A percentile compares a stretch with the other conserved stretches of the same genome.
Evolutionary conservation across 371 early-diverging fungal species (phyloP).

Genomic region (Saksenaea oblongispora): DNA sequence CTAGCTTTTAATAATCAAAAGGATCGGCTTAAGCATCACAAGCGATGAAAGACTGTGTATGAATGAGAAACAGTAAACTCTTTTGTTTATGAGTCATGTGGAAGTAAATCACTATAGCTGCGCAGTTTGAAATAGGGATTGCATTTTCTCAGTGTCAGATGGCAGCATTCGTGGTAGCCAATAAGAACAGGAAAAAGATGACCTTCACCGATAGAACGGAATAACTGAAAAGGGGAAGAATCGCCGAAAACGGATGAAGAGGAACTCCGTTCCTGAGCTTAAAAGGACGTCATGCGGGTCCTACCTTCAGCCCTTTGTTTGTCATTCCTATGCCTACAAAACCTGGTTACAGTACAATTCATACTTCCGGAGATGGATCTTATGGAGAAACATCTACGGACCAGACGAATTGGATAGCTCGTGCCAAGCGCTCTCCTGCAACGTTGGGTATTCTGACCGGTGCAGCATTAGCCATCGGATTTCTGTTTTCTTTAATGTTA

Average conservation of each 20-base stretch:
- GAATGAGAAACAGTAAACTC: too few relatives aligned
- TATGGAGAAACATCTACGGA: not conserved
- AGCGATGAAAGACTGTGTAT: too few relatives aligned
- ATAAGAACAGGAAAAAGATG: not conserved
- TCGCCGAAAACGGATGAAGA: not conserved
- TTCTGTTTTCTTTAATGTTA: not conserved
- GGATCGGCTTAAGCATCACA: too few relatives aligned
- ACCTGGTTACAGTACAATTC: not conserved
- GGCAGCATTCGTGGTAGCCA: not conserved
- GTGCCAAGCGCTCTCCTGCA: not conserved
- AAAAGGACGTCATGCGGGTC: not conserved
- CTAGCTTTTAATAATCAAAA: too few relatives aligned
- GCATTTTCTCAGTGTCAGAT: not conserved
- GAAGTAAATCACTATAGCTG: too few relatives aligned
- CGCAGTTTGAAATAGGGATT: not conserved
- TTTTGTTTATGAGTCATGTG: too few relatives aligned
- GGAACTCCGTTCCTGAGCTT: not conserved
- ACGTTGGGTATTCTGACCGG: not conserved
- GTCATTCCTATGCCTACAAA: not conserved
- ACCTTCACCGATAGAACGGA: not conserved
- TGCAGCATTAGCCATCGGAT: not conserved
- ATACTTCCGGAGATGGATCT: not conserved
- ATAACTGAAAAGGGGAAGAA: not conserved
- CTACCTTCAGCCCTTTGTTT: not conserved
- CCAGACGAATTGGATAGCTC: not conserved